phyloP scores from a whole-genome alignment of 495 filamentous ascomycete genomes.

The Schizothecium vesticola region DNA sequence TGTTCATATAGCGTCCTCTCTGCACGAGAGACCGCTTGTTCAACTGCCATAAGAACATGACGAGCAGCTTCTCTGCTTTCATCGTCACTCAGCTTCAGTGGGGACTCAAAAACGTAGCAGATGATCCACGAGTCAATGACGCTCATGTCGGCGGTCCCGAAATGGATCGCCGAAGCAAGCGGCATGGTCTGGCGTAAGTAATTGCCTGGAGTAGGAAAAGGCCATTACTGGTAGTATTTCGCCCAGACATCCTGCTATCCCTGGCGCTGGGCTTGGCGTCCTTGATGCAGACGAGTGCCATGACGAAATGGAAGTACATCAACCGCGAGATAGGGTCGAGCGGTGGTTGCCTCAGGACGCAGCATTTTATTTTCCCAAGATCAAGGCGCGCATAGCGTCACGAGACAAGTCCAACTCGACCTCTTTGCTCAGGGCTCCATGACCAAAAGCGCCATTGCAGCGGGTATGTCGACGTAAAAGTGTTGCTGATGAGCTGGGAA shows the following conservation, averaged over 20 bases:
- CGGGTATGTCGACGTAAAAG: conserved; percentile 1
- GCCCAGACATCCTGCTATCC: conserved; percentile 6
- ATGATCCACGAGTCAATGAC: too few species aligned
- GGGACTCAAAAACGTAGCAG: too few species aligned
- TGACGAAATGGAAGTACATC: too few species aligned
- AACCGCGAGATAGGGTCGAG: too few species aligned
- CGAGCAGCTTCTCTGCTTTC: too few species aligned
- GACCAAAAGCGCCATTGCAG: not conserved
- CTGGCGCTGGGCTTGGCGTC: conserved; percentile 4
- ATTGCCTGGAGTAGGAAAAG: conserved; percentile 5
- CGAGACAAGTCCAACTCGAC: not conserved
- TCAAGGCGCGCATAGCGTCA: too few species aligned
- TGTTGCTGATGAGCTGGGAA: conserved; percentile 2
- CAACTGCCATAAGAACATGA: too few species aligned
- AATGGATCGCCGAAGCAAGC: conserved; percentile 1
- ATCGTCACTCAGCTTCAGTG: too few species aligned
- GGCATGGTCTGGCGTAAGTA: conserved; percentile 3
- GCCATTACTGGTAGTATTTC: conserved; percentile 1
- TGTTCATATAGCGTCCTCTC: too few species aligned
- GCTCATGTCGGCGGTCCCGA: not conserved
- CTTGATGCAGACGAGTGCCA: conserved; percentile 1
- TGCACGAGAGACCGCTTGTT: too few species aligned
- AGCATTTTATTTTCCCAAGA: too few species aligned
- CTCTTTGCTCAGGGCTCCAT: not conserved
- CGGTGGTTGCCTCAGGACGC: too few species aligned